These are phyloP conservation scores for Plantago lanceolata DNA, from an alignment of 305 asterid genomes.

Conservation along the genomic window DNA sequence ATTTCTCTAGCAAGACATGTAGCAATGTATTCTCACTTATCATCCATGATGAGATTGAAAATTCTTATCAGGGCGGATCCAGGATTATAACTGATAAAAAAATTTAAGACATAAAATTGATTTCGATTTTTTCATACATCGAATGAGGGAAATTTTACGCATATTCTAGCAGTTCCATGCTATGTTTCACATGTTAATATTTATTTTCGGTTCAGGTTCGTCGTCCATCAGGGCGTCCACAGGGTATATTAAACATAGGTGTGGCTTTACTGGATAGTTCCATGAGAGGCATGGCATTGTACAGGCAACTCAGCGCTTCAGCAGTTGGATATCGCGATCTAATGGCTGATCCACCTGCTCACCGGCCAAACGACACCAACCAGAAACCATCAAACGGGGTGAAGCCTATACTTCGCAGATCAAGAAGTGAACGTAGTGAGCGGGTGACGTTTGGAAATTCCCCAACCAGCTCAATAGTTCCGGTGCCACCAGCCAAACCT, in stretches of 20 bases:
- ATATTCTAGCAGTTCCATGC: too few species aligned
- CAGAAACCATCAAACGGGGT: slow-evolving; percentile 14
- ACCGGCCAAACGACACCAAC: slow-evolving; percentile 5
- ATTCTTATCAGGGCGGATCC: not conserved
- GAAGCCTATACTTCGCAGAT: slow-evolving; percentile 52
- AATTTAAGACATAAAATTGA: not conserved
- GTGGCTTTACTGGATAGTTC: slow-evolving; percentile 71
- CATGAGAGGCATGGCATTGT: slow-evolving; percentile 83
- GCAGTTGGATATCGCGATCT: slow-evolving; percentile 74
- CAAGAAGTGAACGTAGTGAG: slow-evolving; percentile 62
- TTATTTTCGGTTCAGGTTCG: slow-evolving; percentile 46
- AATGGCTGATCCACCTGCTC: slow-evolving; percentile 36
- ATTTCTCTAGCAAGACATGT: too few species aligned
- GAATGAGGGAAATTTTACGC: too few species aligned
- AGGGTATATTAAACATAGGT: slow-evolving; percentile 79
- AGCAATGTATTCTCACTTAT: not conserved
- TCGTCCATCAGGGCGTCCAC: slow-evolving; percentile 89
- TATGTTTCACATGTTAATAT: not conserved
- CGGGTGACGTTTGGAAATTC: slow-evolving; percentile 40
- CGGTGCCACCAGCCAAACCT: slow-evolving; percentile 32
- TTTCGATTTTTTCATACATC: not conserved
- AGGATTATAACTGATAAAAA: not conserved
- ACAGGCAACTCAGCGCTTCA: slow-evolving; percentile 55
- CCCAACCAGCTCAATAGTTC: slow-evolving; percentile 39
- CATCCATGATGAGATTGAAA: not conserved